Percentiles rank a stretch among this genome's conserved stretches.
Evolutionary conservation across 1,284 basidiomycete species (phyloP).

Genomic region (Retiboletus flavoniger): DNA sequence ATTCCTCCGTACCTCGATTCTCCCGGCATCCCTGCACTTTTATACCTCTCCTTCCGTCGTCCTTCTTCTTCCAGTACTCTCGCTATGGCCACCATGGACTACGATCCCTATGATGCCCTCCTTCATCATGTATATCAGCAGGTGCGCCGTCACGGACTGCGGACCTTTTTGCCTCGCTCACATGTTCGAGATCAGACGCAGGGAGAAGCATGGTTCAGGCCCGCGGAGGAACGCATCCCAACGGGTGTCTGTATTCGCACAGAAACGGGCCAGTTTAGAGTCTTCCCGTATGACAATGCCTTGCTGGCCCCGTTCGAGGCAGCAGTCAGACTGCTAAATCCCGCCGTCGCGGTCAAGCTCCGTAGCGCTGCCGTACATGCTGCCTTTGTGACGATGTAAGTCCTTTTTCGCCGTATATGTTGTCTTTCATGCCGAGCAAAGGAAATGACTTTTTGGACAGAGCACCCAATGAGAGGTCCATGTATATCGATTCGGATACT

Average conservation of each 20-base stretch:
- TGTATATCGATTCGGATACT: slow-evolving; percentile 68
- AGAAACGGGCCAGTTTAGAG: slow-evolving; percentile 61
- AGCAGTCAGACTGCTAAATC: slow-evolving; percentile 71
- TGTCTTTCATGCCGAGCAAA: neutral
- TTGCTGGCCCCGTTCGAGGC: slow-evolving; percentile 66
- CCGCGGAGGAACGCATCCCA: slow-evolving; percentile 45
- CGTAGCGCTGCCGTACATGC: slow-evolving; percentile 80
- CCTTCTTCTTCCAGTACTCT: neutral
- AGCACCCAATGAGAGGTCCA: slow-evolving; percentile 26
- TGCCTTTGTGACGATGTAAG: slow-evolving; percentile 51
- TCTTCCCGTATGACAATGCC: slow-evolving; percentile 71
- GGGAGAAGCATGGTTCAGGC: slow-evolving; percentile 57
- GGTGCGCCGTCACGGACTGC: slow-evolving; percentile 12
- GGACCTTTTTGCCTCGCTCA: neutral
- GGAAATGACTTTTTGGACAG: neutral
- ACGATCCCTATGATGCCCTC: slow-evolving; percentile 39
- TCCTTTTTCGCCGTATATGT: neutral
- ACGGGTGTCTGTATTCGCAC: slow-evolving; percentile 67
- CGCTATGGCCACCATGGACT: slow-evolving; percentile 32
- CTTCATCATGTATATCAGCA: slow-evolving; percentile 39
- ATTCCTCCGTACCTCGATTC: neutral
- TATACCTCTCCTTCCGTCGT: slow-evolving; percentile 10
- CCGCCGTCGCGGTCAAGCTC: slow-evolving; percentile 78
- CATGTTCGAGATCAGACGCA: slow-evolving; percentile 42
- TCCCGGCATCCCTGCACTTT: slow-evolving; percentile 9